Base-by-base conservation (phyloP, 148 eudicot species). In the Limonium bicolor region DNA sequence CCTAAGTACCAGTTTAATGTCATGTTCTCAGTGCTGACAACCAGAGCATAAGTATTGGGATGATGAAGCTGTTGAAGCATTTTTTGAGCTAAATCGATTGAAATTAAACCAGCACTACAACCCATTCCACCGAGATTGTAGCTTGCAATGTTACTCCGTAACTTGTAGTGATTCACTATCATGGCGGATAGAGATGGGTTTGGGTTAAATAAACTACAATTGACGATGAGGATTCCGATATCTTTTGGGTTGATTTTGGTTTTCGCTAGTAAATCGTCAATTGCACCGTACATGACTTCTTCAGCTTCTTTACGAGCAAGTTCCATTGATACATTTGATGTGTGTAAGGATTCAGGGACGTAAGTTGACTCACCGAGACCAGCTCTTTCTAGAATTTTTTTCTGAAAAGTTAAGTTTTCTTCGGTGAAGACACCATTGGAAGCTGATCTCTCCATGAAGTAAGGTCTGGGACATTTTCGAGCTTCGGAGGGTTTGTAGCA, bases 71-170 rank as follows among this genome's bases (percentile, higher is more conserved):
- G 26, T 27, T 41, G 45, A 7, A 41, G 23, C 5, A 41, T 25
- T 3, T 0, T 4, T 23, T 41, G 28, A 11, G 18, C 46, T n/a
- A 23, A 29, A n/a, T 41, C 8, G 3, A 23, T 21, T 2, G 46
- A 21, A 12, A 41, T 21, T 15, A 12, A 29, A 10, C 46, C 18
- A 14, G 46, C 46, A 14, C 46, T 41, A 4, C 46, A 41, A 41
- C 46, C 28, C 46, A 41, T 41, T 18, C 46, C 46, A n/a, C 16
- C 12, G 14, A 40, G 9, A 10, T 40, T 38, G 42, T 18, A 38
- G 42, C 24, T 38, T 24, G 21, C 18, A 15, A 41, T 20, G 13
- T 41, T 16, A 2, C 23, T 27, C 27, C 15, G 20, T 25, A 41
- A 27, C 14, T 41, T 20, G 45, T 41, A 41, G 45, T 20, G 45